Base-by-base conservation (phyloP, 352 stramenopile genomes). In the Thalassiosira mediterranea region DNA sequence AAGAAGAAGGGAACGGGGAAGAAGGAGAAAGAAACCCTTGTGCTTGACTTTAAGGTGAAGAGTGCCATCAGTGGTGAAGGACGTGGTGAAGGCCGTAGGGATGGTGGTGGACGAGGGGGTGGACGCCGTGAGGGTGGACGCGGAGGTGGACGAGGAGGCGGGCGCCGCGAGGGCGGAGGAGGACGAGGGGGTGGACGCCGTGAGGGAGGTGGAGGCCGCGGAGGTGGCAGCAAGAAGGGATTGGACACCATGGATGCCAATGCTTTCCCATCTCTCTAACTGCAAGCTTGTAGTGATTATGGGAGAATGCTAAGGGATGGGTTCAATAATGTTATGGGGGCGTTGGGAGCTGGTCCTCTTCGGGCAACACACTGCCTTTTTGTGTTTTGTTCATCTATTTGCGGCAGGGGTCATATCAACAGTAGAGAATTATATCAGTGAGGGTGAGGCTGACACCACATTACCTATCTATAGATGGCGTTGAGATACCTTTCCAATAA, bases 251-350 rank as follows among this genome's bases (percentile, higher is more conserved):
- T 44, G 23, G 81, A 90, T 63, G 68, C 76, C 21, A 79, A 52
- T 64, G 84, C 81, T 34, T 90, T 90, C 57, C 84, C 84, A 61
- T 89, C 84, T 37, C 79, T 90, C 62, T 90, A 90, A 53, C 48
- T 7, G 44, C 7, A 44, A 38, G 11, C 47, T 54, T n/a, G n/a
- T n/a, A n/a, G n/a, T n/a, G n/a, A n/a, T n/a, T n/a, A n/a, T n/a
- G n/a, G n/a, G n/a, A n/a, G n/a, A n/a, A n/a, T n/a, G n/a, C n/a
- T n/a, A n/a, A n/a, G n/a, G n/a, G n/a, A n/a, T n/a, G n/a, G n/a
- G n/a, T n/a, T n/a, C n/a, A n/a, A n/a, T n/a, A n/a, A n/a, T n/a
- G n/a, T n/a, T n/a, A n/a, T n/a, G n/a, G n/a, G n/a, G n/a, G n/a
- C n/a, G n/a, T n/a, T n/a, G n/a, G n/a, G n/a, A n/a, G n/a, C n/a